Conservation (phyloP, 2,329 filamentous ascomycete genomes). For the Arthrinium phaeospermum region DNA sequence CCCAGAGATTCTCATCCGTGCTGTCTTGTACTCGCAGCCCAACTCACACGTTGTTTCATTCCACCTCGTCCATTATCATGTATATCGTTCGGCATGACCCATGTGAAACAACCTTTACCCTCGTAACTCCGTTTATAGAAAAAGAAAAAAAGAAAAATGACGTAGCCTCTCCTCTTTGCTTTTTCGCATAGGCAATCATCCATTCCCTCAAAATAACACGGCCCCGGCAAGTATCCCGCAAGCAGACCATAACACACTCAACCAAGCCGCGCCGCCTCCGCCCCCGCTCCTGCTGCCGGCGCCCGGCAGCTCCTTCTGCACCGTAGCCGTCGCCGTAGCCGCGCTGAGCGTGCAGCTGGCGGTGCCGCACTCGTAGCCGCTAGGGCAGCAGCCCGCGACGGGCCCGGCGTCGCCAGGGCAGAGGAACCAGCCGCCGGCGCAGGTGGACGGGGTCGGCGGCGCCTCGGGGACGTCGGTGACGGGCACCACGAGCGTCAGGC, state of each 20-base stretch:
- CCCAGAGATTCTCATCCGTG: not conserved
- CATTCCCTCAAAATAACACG: not conserved
- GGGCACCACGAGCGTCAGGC: constrained; percentile 74
- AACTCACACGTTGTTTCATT: not conserved
- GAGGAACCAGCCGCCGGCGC: constrained; percentile 83
- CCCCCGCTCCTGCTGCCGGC: not conserved
- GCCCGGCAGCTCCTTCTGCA: constrained; percentile 58
- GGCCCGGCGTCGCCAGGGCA: constrained; percentile 60
- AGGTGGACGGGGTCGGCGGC: constrained; percentile 54
- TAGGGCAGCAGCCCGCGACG: constrained; percentile 84
- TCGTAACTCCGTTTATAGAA: not conserved
- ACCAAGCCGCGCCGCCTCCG: not conserved
- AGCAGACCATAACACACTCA: not conserved
- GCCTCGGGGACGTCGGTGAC: constrained; percentile 51
- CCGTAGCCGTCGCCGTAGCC: constrained; percentile 59
- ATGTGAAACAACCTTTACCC: not conserved
- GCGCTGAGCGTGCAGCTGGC: constrained; percentile 70
- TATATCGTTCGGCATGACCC: not conserved
- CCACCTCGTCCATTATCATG: not conserved
- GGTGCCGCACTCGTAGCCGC: constrained; percentile 74
- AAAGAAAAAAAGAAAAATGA: not conserved
- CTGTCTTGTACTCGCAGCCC: not conserved
- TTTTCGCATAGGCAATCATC: not conserved
- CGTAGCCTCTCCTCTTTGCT: not conserved
- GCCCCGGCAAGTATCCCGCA: not conserved